These are phyloP conservation scores for Curvularia spicifera DNA, from an alignment of 2,329 filamentous ascomycete genomes.

Conservation along the genomic window DNA sequence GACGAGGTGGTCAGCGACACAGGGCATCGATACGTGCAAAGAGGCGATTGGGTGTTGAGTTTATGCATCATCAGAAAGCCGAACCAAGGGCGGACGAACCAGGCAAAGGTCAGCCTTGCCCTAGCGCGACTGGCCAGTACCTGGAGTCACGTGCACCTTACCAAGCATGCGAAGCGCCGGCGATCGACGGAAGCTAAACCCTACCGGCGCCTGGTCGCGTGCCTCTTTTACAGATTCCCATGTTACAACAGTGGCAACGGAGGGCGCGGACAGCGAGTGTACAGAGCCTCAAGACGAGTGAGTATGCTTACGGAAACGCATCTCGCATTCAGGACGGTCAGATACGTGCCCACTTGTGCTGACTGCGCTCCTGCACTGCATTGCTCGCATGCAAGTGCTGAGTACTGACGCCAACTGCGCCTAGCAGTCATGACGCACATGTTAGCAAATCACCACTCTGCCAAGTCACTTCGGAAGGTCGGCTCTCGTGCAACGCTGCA, in stretches of 20 bases:
- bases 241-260: background rate
- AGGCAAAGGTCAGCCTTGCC: background rate
- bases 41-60: background rate
- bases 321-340: background rate
- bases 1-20: background rate
- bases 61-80: background rate
- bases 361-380: background rate
- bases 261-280: background rate
- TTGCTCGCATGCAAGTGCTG: background rate
- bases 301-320: background rate
- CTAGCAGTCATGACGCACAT: slow-evolving; percentile 14
- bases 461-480: slow-evolving; percentile 12
- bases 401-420: slow-evolving; percentile 2
- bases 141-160: background rate
- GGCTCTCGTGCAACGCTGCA: slow-evolving; percentile 11
- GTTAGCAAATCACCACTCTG: slow-evolving; percentile 1
- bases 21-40: slow-evolving; percentile 1
- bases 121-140: background rate
- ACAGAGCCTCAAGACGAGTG: background rate
- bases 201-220: slow-evolving; percentile 3
- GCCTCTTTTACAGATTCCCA: background rate
- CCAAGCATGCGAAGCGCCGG: slow-evolving; percentile 6
- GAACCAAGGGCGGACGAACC: background rate
- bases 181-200: slow-evolving; percentile 14
- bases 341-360: background rate